phyloP scores from a whole-genome alignment of 495 filamentous ascomycete species.

The Aspergillus baeticus region DNA sequence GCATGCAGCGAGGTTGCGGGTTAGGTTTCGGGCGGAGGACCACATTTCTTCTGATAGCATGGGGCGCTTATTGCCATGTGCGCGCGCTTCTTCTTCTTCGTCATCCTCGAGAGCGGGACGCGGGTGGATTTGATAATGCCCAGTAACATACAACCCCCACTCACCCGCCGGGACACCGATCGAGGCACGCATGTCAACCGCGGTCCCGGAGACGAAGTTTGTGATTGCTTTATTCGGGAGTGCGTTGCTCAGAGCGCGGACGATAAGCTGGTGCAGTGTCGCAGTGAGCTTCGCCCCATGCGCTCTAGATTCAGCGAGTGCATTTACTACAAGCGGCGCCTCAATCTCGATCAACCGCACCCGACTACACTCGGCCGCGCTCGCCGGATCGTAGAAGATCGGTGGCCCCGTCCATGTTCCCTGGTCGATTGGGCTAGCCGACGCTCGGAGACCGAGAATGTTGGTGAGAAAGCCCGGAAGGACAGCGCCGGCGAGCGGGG shows the following conservation, averaged over 20 bases:
- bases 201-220: constrained; percentile 23
- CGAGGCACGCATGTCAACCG: constrained; percentile 26
- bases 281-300: constrained; percentile 24
- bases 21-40: constrained; percentile 18
- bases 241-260: constrained; percentile 22
- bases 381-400: constrained; percentile 16
- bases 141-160: constrained; percentile 23
- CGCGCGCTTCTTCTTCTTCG: too few relatives aligned
- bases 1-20: constrained; percentile 21
- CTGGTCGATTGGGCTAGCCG: constrained; percentile 19
- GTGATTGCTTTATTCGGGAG: constrained; percentile 13
- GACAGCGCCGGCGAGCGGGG: constrained; percentile 16
- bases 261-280: constrained; percentile 21
- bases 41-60: constrained; percentile 20
- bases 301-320: constrained; percentile 11
- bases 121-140: constrained; percentile 14
- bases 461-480: constrained; percentile 15
- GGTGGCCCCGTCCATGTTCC: constrained; percentile 24
- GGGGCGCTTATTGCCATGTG: too few relatives aligned
- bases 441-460: constrained; percentile 19
- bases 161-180: constrained; percentile 15
- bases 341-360: constrained; percentile 22
- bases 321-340: constrained; percentile 15
- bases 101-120: too few relatives aligned
- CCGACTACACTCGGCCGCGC: constrained; percentile 3